Evolutionary conservation across 2,329 filamentous ascomycete species (phyloP).

Genomic region (Ceratocystis cacaofunesta): DNA sequence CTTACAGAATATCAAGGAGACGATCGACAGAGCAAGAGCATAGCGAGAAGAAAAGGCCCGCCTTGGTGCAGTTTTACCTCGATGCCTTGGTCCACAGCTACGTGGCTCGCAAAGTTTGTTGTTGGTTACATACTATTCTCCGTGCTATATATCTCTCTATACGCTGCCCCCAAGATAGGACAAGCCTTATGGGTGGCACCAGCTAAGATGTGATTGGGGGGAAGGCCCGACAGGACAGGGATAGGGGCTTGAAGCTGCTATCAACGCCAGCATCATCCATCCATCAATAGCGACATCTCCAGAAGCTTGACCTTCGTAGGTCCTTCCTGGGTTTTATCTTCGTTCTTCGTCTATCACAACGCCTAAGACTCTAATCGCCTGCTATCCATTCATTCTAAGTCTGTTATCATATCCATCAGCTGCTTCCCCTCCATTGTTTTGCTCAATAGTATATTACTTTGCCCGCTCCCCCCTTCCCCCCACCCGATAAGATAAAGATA

Average conservation of each 20-base stretch:
- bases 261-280: neutral
- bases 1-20: neutral
- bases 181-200: neutral
- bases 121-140: no score
- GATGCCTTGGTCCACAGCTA: no score
- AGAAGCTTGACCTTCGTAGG: neutral
- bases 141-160: no score
- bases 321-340: neutral
- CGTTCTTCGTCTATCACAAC: neutral
- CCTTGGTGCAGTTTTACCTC: no score
- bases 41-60: neutral
- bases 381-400: neutral
- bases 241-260: neutral
- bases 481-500: neutral
- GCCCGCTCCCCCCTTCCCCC: neutral
- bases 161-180: no score
- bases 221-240: neutral
- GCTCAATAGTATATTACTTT: neutral
- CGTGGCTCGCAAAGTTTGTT: no score
- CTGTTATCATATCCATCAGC: neutral
- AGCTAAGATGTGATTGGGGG: neutral
- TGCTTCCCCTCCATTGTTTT: neutral
- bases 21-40: neutral
- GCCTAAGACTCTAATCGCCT: neutral
- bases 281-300: neutral